Evolutionary conservation across 129 eudicot genomes (phyloP).

Genomic region (Centaurea solstitialis): DNA sequence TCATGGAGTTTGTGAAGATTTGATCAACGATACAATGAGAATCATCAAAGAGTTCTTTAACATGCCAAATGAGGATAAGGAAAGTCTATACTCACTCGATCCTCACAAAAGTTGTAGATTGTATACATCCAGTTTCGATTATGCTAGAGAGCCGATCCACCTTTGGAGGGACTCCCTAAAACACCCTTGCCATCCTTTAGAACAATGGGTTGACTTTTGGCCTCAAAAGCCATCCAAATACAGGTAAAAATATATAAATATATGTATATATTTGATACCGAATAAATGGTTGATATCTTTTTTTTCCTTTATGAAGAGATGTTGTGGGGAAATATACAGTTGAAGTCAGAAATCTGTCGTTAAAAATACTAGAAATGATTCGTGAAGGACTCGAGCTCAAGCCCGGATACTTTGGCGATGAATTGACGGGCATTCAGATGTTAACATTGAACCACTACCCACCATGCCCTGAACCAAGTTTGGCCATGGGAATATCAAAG

Average conservation of each 20-base stretch:
- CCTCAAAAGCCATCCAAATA: conserved; percentile 30
- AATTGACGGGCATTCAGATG: conserved; percentile 30
- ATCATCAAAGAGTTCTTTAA: conserved; percentile 15
- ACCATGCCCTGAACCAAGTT: conserved; percentile 69
- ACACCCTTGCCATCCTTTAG: conserved; percentile 21
- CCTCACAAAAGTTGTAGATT: background rate
- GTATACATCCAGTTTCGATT: conserved; percentile 13
- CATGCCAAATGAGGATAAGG: conserved; percentile 19
- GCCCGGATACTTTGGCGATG: conserved; percentile 33
- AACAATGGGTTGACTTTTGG: conserved; percentile 18
- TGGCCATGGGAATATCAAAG: conserved; percentile 43
- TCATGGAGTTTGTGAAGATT: conserved; percentile 24
- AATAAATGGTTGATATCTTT: background rate
- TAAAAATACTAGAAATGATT: conserved; percentile 44
- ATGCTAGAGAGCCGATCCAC: conserved; percentile 23
- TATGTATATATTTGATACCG: background rate
- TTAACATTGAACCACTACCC: conserved; percentile 51
- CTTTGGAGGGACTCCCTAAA: conserved; percentile 28
- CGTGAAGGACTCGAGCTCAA: conserved; percentile 59
- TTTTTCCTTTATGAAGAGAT: conserved; percentile 22
- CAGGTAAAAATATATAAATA: background rate
- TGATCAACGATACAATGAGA: conserved; percentile 19
- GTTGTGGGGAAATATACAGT: conserved; percentile 31
- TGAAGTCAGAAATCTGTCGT: conserved; percentile 41
- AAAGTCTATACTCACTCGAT: conserved; percentile 13